phyloP scores from a whole-genome alignment of 2,329 filamentous ascomycete species.

The Aspergillus pseudoglaucus region DNA sequence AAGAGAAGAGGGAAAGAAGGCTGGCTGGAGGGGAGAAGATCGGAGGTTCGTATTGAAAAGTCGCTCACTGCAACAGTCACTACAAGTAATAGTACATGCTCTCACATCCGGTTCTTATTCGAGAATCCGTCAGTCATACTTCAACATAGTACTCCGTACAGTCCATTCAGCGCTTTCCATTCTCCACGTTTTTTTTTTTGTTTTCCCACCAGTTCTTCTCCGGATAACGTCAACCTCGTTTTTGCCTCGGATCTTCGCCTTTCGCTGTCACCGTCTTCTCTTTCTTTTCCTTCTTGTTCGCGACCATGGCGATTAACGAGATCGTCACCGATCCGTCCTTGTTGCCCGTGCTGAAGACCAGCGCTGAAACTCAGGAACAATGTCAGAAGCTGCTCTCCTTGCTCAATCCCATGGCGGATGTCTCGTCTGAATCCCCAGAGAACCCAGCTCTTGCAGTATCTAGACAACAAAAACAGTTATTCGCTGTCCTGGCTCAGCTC shows the following conservation, averaged over 20 bases:
- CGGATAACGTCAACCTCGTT: neutral
- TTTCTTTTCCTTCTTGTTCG: constrained; percentile 5
- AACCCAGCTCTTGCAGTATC: constrained; percentile 55
- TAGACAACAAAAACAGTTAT: constrained; percentile 71
- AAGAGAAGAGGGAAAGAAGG: constrained; percentile 1
- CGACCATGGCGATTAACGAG: constrained; percentile 49
- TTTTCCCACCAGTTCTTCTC: neutral
- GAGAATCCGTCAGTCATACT: neutral
- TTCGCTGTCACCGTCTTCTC: constrained; percentile 7
- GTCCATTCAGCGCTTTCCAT: neutral
- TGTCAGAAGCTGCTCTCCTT: constrained; percentile 56
- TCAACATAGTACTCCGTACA: neutral
- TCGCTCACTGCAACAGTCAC: constrained; percentile 9
- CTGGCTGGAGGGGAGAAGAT: too few species aligned
- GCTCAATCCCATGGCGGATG: constrained; percentile 45
- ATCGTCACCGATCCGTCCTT: constrained; percentile 62
- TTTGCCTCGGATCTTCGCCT: constrained; percentile 3
- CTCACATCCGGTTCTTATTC: neutral
- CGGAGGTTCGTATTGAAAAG: too few species aligned
- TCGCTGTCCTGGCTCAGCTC: constrained; percentile 70
- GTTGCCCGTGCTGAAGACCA: constrained; percentile 62
- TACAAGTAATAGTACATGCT: too few species aligned
- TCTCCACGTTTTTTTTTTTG: neutral
- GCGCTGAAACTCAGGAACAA: constrained; percentile 66
- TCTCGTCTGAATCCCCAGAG: constrained; percentile 35